Conservation (phyloP, 108 stramenopile species). For the Conticribra weissflogii region DNA sequence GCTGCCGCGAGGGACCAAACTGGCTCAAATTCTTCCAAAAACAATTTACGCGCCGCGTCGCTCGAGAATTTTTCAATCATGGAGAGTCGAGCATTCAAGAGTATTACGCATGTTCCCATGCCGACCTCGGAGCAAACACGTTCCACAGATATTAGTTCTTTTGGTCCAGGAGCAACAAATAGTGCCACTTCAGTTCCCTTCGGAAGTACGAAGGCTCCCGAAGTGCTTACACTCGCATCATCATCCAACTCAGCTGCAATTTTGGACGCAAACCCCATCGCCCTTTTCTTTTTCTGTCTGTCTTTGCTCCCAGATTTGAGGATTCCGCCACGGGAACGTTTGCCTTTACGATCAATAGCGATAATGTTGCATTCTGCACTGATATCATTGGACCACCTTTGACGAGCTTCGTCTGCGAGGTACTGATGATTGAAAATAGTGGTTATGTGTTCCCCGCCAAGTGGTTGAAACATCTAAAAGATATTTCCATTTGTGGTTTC, state of each 20-base stretch:
- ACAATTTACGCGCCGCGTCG: slow-evolving; percentile 53
- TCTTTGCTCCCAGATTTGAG: slow-evolving; percentile 38
- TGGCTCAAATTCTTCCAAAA: slow-evolving; percentile 66
- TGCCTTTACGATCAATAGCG: slow-evolving; percentile 64
- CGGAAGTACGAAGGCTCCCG: slow-evolving; percentile 70
- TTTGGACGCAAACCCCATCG: slow-evolving; percentile 84
- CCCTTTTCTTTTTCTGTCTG: slow-evolving; percentile 49
- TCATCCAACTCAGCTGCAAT: slow-evolving; percentile 70
- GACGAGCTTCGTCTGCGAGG: slow-evolving; percentile 64
- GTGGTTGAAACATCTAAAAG: slow-evolving; percentile 79
- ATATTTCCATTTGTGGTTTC: not conserved
- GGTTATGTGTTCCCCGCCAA: slow-evolving; percentile 75
- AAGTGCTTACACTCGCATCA: slow-evolving; percentile 10
- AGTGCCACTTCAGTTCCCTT: slow-evolving; percentile 76
- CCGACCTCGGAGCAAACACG: slow-evolving; percentile 71
- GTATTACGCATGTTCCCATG: slow-evolving; percentile 78
- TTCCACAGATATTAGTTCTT: slow-evolving; percentile 75
- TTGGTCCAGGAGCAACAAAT: slow-evolving; percentile 84
- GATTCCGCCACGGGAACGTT: slow-evolving; percentile 29
- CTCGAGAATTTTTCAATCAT: slow-evolving; percentile 64
- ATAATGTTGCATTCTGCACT: slow-evolving; percentile 66
- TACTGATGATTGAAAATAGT: slow-evolving; percentile 68
- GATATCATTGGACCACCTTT: slow-evolving; percentile 72
- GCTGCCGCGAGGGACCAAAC: slow-evolving; percentile 77
- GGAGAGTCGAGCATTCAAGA: slow-evolving; percentile 76